These are phyloP conservation scores for Malus hybrid DNA, from an alignment of 331 rosid species.

Conservation along the genomic window DNA sequence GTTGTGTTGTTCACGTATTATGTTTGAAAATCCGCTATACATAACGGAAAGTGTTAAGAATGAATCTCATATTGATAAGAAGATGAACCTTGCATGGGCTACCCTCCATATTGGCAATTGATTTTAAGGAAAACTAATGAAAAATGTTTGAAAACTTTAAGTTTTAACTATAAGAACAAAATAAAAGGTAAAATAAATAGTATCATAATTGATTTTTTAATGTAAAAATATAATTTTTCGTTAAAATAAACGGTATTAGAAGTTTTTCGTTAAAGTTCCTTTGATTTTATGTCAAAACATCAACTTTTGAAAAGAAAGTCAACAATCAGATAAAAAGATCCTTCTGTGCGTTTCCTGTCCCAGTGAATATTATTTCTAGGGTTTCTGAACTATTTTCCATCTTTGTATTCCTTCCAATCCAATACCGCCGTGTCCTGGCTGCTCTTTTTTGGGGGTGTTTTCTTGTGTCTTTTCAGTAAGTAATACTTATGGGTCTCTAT, in stretches of 20 bases:
- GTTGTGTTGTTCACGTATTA: no score
- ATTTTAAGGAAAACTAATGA: no score
- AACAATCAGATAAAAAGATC: background rate
- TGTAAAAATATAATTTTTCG: no score
- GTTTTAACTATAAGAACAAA: no score
- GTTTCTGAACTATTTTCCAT: slow-evolving; percentile 24
- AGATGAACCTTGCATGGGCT: rapidly evolving
- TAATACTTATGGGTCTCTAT: background rate
- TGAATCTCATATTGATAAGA: no score
- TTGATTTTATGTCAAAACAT: no score
- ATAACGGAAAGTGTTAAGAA: rapidly evolving
- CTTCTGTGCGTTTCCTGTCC: background rate
- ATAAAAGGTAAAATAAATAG: no score
- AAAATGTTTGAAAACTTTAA: no score
- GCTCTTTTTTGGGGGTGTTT: background rate
- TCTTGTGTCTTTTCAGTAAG: background rate
- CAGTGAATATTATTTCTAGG: slow-evolving; percentile 19
- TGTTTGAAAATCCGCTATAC: no score
- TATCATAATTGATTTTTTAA: no score
- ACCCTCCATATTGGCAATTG: rapidly evolving
- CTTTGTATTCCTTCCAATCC: background rate
- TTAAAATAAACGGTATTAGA: no score
- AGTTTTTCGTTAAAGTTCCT: background rate
- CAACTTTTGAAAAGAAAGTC: background rate
- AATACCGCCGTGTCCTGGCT: background rate